These are phyloP conservation scores for Brasenia schreberi DNA, from an alignment of 164 flowering plant genomes.

Conservation along the genomic window DNA sequence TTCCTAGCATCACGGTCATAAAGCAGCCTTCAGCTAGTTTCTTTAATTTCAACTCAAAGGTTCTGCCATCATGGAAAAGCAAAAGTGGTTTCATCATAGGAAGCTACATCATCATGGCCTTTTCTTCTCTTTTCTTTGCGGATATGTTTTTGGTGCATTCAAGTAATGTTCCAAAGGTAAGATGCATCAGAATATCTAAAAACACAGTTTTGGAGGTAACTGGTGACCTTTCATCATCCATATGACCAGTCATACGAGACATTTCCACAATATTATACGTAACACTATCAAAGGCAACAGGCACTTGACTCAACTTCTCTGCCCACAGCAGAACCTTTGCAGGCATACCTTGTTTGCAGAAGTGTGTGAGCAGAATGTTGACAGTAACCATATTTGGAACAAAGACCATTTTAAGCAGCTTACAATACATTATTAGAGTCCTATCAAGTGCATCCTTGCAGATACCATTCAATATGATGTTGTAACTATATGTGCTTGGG, in stretches of 20 bases:
- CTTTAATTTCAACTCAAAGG: not conserved
- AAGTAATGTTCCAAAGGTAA: slow-evolving; percentile 40
- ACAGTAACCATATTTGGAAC: slow-evolving; percentile 63
- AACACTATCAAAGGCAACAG: slow-evolving; percentile 51
- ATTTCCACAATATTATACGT: slow-evolving; percentile 39
- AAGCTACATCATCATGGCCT: not conserved
- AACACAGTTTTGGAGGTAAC: slow-evolving; percentile 27
- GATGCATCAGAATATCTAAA: slow-evolving; percentile 77
- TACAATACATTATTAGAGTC: slow-evolving; percentile 64
- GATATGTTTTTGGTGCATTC: not conserved
- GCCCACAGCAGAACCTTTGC: slow-evolving; percentile 62
- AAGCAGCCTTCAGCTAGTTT: not conserved
- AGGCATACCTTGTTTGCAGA: slow-evolving; percentile 67
- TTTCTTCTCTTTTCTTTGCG: not conserved
- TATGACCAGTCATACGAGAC: slow-evolving; percentile 26
- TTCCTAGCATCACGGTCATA: too few relatives aligned
- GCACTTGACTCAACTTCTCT: slow-evolving; percentile 39
- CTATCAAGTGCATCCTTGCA: slow-evolving; percentile 62
- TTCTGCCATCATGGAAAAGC: not conserved
- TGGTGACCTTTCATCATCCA: slow-evolving; percentile 23
- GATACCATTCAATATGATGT: slow-evolving; percentile 60
- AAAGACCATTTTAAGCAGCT: slow-evolving; percentile 78
- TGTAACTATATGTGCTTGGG: slow-evolving; percentile 77
- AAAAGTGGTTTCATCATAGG: not conserved
- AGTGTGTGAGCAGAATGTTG: slow-evolving; percentile 63